Base-by-base conservation (phyloP, 352 stramenopile species). In the Blastocystis sp. region DNA sequence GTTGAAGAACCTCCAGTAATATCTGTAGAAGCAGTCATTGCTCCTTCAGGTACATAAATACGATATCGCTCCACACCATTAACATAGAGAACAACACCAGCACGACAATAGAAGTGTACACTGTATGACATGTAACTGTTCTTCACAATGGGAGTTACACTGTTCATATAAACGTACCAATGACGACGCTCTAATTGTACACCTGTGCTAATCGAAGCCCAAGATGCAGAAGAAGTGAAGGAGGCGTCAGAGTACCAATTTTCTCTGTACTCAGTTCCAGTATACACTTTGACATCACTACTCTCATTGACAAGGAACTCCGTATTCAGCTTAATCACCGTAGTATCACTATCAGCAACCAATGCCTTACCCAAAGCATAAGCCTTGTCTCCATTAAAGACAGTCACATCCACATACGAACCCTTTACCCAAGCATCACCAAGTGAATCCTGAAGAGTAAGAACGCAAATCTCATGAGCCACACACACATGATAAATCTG, bases 41-140 rank as follows among this genome's bases (percentile, higher is more conserved):
- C n/a, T 9, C 19, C 71, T n/a, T 65, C 29, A 29, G 57, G 43
- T 37, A 83, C 51, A 56, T 83, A 65, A 27, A 83, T n/a, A 21
- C 49, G 51, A 32, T 83, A 83, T 12, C 27, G 4, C 35, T 87
- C 77, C 59, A 37, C 29, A 24, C 77, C 77, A 42, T 87, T 87
- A 1, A 87, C 24, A 42, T 87, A 87, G 43, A 78, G 24, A 7
- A 71, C 32, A 11, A 56, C 65, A 77, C 77, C 77, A 29, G 65
- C 77, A 27, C 71, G 71, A 56, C 71, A 83, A 49, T 49, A 83
- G 71, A 83, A 83, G 29, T 54, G 46, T 21, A 83, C 71, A 21
- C 49, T 35, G 35, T 83, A 83, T 4, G 46, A 37, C 14, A 43
- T 32, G 14, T 35, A 61, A 21, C n/a, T 66, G 24, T 21, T 67